Conservation (phyloP, 164 flowering plant genomes). For the Vitis rupestris region DNA sequence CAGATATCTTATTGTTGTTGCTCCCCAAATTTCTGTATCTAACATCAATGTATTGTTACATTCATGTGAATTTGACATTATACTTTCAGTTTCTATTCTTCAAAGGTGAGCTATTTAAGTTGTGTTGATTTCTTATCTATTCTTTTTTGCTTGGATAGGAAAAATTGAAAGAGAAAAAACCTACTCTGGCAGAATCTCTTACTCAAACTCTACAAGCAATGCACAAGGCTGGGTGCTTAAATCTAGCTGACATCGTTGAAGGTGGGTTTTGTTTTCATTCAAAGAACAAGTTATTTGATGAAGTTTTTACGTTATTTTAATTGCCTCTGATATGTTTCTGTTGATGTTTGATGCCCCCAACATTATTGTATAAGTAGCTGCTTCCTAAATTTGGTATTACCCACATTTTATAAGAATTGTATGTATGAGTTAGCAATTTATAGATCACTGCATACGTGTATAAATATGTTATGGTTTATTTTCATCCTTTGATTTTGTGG, state of each 20-base stretch:
- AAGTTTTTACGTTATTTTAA: too few species aligned
- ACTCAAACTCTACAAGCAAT: constrained; percentile 87
- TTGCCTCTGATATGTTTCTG: too few species aligned
- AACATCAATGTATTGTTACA: background rate
- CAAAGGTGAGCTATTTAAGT: background rate
- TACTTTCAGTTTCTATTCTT: background rate
- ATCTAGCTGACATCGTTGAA: constrained; percentile 79
- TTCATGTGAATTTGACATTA: background rate
- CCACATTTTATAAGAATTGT: too few species aligned
- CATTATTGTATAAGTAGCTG: too few species aligned
- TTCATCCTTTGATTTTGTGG: too few species aligned
- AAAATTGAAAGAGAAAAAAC: constrained; percentile 98
- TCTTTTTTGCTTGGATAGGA: constrained; percentile 52
- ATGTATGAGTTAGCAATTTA: too few species aligned
- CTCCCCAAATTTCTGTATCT: background rate
- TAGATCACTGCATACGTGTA: too few species aligned
- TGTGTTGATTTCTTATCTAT: constrained; percentile 1
- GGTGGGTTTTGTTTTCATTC: constrained; percentile 42
- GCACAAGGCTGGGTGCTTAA: constrained; percentile 88
- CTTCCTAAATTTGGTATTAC: too few species aligned
- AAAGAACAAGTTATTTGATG: background rate
- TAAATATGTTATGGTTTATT: too few species aligned
- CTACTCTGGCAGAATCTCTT: constrained; percentile 70
- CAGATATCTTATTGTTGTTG: background rate
- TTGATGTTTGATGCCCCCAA: too few species aligned